Percentiles rank a stretch among this genome's conserved stretches.
These are phyloP conservation scores for Claviceps capensis DNA, from an alignment of 2,329 filamentous ascomycete genomes.

Conservation along the genomic window DNA sequence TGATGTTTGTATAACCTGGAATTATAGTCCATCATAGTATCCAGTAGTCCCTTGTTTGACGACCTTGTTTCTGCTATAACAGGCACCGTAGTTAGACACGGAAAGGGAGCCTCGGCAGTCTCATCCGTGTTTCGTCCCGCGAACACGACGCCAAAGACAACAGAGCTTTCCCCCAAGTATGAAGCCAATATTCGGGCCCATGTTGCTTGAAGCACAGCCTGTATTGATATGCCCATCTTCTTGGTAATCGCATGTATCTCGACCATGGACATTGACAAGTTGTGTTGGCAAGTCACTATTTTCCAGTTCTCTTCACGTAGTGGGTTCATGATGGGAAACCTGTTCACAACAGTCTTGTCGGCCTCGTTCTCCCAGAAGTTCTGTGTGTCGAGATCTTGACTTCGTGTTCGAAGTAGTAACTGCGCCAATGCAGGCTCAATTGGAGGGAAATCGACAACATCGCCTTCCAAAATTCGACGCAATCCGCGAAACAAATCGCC, in stretches of 20 bases:
- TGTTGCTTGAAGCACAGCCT: constrained; percentile 60
- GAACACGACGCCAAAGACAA: constrained; percentile 69
- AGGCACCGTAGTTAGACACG: constrained; percentile 72
- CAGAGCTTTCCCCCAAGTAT: constrained; percentile 60
- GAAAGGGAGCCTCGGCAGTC: constrained; percentile 51
- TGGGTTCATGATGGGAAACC: constrained; percentile 67
- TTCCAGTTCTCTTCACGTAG: constrained; percentile 26
- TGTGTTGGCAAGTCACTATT: constrained; percentile 20
- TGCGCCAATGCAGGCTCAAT: constrained; percentile 25
- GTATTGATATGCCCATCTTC: constrained; percentile 52
- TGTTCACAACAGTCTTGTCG: constrained; percentile 41
- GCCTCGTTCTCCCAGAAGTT: constrained; percentile 51
- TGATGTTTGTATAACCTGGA: constrained; percentile 53
- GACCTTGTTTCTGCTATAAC: constrained; percentile 43
- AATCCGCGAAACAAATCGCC: constrained; percentile 50
- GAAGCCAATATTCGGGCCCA: constrained; percentile 65
- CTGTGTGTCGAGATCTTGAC: constrained; percentile 21
- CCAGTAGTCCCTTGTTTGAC: constrained; percentile 43
- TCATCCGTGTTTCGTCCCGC: constrained; percentile 55
- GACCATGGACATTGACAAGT: constrained; percentile 24
- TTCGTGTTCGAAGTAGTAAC: constrained; percentile 24
- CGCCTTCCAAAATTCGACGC: constrained; percentile 13
- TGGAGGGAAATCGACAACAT: constrained; percentile 3
- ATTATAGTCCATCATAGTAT: constrained; percentile 52
- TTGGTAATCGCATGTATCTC: constrained; percentile 44